Base-by-base conservation (phyloP, 441 rosid species). In the Adansonia madagascariensis region DNA sequence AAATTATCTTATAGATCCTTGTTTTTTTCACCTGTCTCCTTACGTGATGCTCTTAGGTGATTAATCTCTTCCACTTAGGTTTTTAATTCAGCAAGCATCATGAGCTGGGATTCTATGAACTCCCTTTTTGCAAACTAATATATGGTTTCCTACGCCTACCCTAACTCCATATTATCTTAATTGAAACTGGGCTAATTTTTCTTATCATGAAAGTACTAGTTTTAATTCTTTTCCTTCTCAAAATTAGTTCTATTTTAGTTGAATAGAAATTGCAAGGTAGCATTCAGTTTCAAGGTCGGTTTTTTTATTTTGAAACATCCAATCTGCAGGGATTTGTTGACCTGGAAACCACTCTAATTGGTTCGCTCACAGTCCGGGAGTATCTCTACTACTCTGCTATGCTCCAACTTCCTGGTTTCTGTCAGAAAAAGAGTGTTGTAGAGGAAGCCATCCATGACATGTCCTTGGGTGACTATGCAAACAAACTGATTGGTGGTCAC, bases 401-500 rank as follows among this genome's bases (percentile, higher is more conserved):
- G 69, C 98, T 96, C 85, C 99, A 96, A 81, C 98, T 96, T 71
- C 98, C 97, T 3, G 98, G 98, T 73, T 90, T 96, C 85, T 91
- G 90, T 86, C 92, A 92, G 89, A 94, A 90, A 87, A 94, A 86
- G 85, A 82, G 85, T 71, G 93, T 92, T 59, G 99, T 96, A 59
- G 99, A 94, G 94, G 99, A 96, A 82, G 99, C 99, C 53, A 96
- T 96, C 39, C 96, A 90, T 65, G 97, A 96, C 5, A 96, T 96
- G 99, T 96, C 99, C 71, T 79, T 96, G 85, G 83, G 84, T 82
- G 98, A 94, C 77, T 93, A 90, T 81, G 98, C 94, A 70, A 93
- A 96, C 87, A 96, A 94, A 80, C 84, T 96, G 83, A 96, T 96
- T 31, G 98, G 99, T 75, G 97, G 99, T 67, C 99, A 96, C 66